phyloP scores from a whole-genome alignment of 139 green algal species.

The Trebouxia sp. region DNA sequence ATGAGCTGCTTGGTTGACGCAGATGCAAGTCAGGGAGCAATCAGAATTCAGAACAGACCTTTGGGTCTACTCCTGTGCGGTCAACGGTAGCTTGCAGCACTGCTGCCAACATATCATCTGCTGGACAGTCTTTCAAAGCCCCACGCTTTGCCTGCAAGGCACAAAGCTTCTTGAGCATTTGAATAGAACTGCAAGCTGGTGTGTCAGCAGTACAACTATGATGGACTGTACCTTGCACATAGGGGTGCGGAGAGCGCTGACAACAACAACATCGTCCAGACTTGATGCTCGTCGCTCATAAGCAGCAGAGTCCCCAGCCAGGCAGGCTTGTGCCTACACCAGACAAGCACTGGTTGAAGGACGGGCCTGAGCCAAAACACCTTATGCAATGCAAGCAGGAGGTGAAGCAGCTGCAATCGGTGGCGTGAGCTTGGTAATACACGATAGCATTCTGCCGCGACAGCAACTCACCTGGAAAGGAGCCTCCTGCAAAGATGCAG shows the following conservation, averaged over 20 bases:
- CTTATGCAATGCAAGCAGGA: no score
- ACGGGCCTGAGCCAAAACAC: neutral
- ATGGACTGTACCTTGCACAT: slow-evolving; percentile 74
- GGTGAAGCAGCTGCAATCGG: no score
- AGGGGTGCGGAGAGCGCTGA: slow-evolving; percentile 86
- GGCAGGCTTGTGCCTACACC: slow-evolving; percentile 29
- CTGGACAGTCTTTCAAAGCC: slow-evolving; percentile 88
- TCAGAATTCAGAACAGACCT: slow-evolving; percentile 29
- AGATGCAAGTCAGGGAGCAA: neutral
- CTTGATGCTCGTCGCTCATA: slow-evolving; percentile 66
- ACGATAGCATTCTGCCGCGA: no score
- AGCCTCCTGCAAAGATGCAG: neutral
- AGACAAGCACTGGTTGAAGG: neutral
- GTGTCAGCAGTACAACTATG: neutral
- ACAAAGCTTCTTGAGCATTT: neutral
- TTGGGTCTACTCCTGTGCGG: slow-evolving; percentile 71
- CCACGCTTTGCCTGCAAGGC: slow-evolving; percentile 77
- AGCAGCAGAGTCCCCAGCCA: slow-evolving; percentile 81
- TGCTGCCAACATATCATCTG: slow-evolving; percentile 87
- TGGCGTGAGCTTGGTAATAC: no score
- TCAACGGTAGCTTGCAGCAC: slow-evolving; percentile 83
- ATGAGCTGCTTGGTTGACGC: no score
- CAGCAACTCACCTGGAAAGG: neutral
- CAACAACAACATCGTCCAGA: slow-evolving; percentile 90
- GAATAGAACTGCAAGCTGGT: neutral